phyloP scores from a whole-genome alignment of 495 filamentous ascomycete genomes.

The Letharia columbiana region DNA sequence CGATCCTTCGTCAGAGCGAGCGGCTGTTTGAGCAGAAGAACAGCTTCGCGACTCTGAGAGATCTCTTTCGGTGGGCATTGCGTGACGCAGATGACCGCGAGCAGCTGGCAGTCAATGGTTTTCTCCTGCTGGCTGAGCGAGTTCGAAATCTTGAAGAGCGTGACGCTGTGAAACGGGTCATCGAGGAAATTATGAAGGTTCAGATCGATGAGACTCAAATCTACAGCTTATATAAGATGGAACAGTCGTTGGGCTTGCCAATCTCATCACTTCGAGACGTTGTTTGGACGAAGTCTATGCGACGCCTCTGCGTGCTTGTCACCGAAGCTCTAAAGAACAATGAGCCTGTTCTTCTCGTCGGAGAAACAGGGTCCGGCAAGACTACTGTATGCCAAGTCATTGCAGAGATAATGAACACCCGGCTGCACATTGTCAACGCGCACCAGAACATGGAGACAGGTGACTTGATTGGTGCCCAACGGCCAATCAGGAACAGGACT shows the following conservation, averaged over 20 bases:
- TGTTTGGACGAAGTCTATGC: conserved; percentile 94
- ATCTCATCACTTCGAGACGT: conserved; percentile 39
- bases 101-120: conserved; percentile 85
- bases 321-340: conserved; percentile 77
- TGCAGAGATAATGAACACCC: conserved; percentile 63
- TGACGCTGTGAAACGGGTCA: conserved; percentile 70
- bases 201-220: conserved; percentile 63
- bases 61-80: conserved; percentile 95
- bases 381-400: conserved; percentile 92
- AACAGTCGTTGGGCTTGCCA: conserved; percentile 33
- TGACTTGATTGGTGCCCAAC: conserved; percentile 90
- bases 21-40: conserved; percentile 94
- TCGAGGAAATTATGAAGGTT: conserved; percentile 89
- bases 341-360: conserved; percentile 88
- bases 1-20: conserved; percentile 76
- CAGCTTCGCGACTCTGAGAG: conserved; percentile 91
- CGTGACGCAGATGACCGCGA: conserved; percentile 75
- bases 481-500: conserved; percentile 78
- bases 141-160: conserved; percentile 88
- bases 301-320: conserved; percentile 77
- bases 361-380: conserved; percentile 96
- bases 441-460: conserved; percentile 97
- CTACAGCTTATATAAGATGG: conserved; percentile 49
- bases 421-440: conserved; percentile 85
- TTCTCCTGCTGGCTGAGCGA: conserved; percentile 89